Evolutionary conservation across 1,284 basidiomycete genomes (phyloP), one percentile per base, ranked within the genome.

Genomic region (Microbotryum silenes-acaulis): DNA sequence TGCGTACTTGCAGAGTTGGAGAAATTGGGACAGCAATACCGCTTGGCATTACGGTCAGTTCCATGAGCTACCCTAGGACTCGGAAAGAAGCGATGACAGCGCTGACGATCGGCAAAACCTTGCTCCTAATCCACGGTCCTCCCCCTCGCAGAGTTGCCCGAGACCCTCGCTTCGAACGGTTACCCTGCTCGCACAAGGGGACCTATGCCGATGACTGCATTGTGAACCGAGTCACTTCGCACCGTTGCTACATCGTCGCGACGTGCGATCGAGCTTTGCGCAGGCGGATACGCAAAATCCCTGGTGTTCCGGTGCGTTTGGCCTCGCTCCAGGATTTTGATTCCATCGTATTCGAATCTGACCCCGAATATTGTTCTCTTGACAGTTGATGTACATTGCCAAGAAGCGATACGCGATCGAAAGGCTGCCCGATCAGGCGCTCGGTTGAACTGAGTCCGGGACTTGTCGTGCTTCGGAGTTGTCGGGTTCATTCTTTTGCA

Each of bases 171-270:
- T 98, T 99, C 72, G 94, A 98, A 74, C 84, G 94, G 48, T 79
- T 98, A 46, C 83, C 83, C 58, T 99, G 96, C 77, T 85, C 88
- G 54, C 94, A 99, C 75, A 81, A 84, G 18, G 96, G 96, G 18
- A 97, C 92, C 16, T 98, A 99, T 74, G 96, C 96, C 23, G 96
- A 99, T 75, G 96, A 99, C 79, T 98, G 96, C 75, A 83, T 99
- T 33, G 87, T 99, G 21, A 89, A 98, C 73, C 85, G 96, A 44
- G 90, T 97, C 20, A 90, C 88, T 4, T 85, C 91, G 25, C 91
- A 94, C 79, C 89, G 92, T 75, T 97, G 94, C 77, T 98, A 91
- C 76, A 88, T 98, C 71, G 93, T 99, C 31, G 96, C 96, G 20
- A 98, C 96, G 42, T 98, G 96, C 74, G 96, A 99, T 81, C 81